These are phyloP conservation scores for Hypholoma fasciculare DNA, from an alignment of 768 basidiomycete species.

Conservation along the genomic window DNA sequence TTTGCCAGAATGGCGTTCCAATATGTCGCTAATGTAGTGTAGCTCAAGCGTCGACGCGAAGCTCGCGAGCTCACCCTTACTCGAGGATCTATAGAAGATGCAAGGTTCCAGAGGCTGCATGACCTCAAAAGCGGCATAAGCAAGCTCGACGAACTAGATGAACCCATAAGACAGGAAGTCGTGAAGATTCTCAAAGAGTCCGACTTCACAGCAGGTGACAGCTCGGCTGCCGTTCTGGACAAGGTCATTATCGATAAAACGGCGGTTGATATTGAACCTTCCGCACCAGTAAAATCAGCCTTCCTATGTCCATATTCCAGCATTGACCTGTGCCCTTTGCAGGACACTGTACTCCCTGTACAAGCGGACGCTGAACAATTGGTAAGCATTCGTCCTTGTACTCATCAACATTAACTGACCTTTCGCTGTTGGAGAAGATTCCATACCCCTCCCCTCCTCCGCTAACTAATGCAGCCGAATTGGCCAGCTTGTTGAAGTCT, in stretches of 20 bases:
- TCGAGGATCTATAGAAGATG: constrained; percentile 58
- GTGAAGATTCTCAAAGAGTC: constrained; percentile 6
- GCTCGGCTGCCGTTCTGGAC: not conserved
- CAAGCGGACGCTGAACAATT: no score
- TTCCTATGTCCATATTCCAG: not conserved
- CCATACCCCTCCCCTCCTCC: not conserved
- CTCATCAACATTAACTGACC: no score
- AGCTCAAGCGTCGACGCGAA: constrained; percentile 60
- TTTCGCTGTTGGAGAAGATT: not conserved
- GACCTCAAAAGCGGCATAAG: constrained; percentile 40
- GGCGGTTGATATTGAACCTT: not conserved
- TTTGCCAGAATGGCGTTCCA: no score
- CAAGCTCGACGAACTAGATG: constrained; percentile 34
- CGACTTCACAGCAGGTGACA: not conserved
- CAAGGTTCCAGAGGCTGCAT: constrained; percentile 55
- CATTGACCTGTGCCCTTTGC: no score
- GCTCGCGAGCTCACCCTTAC: constrained; percentile 45
- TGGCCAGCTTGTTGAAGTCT: constrained; percentile 39
- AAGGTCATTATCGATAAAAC: not conserved
- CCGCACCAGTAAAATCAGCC: not conserved
- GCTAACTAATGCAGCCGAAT: constrained; percentile 18
- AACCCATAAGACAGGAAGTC: constrained; percentile 7
- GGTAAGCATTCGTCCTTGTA: no score
- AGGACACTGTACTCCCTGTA: no score
- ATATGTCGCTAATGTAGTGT: not conserved